Percentiles rank a stretch among this genome's conserved stretches.
These are phyloP conservation scores for Pistacia vera DNA, from an alignment of 345 rosid genomes.

Conservation along the genomic window DNA sequence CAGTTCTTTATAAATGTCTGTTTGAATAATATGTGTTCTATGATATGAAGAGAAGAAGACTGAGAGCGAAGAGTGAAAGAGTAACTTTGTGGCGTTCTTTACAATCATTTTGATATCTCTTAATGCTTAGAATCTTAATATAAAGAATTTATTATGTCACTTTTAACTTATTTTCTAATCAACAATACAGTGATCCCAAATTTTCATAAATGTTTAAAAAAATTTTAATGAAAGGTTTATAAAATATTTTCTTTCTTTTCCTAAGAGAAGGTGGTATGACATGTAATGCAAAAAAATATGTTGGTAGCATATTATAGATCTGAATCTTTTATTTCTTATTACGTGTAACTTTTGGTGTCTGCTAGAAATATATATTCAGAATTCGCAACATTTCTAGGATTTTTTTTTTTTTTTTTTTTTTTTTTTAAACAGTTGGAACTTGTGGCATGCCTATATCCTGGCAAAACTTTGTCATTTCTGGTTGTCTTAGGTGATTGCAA, in stretches of 20 bases:
- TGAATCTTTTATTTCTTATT: not conserved
- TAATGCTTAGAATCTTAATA: not conserved
- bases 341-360: not conserved
- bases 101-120: not conserved
- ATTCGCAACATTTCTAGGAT: not conserved
- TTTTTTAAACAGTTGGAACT: not conserved
- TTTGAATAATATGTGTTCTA: not conserved
- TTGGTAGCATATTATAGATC: too few species aligned
- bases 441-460: slow-evolving; percentile 15
- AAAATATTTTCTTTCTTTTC: not conserved
- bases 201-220: not conserved
- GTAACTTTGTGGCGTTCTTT: not conserved
- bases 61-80: not conserved
- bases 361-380: not conserved
- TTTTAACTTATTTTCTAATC: not conserved
- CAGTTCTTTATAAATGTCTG: not conserved
- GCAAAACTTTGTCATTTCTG: slow-evolving; percentile 10
- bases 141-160: not conserved
- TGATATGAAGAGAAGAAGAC: not conserved
- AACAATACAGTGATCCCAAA: too few species aligned
- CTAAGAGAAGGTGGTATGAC: not conserved
- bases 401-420: not conserved
- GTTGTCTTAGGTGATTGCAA: slow-evolving; percentile 15
- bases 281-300: not conserved
- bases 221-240: not conserved